Conservation (phyloP, 768 basidiomycete genomes). For the Trametes villosa region DNA sequence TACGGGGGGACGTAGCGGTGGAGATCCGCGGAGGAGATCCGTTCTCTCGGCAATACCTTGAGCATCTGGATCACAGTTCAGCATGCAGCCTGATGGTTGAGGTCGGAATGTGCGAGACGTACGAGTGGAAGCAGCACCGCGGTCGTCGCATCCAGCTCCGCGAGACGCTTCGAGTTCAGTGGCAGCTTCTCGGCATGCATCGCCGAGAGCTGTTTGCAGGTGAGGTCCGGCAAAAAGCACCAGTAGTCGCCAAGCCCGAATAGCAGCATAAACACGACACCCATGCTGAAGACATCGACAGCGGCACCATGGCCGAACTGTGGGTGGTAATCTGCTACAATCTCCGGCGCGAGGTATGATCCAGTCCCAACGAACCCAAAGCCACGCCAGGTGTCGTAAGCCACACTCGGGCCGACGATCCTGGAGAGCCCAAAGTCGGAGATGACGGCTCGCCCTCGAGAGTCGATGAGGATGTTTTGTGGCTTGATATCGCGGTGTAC, state of each 20-base stretch:
- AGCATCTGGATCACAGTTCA: too few relatives aligned
- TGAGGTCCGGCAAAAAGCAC: not conserved
- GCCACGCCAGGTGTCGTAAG: not conserved
- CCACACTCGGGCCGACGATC: conserved; percentile 10
- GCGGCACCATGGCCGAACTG: conserved; percentile 43
- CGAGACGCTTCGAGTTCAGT: too few relatives aligned
- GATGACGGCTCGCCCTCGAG: conserved; percentile 37
- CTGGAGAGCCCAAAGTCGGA: conserved; percentile 49
- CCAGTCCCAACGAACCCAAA: conserved; percentile 40
- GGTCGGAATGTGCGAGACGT: too few relatives aligned
- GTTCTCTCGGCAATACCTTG: too few relatives aligned
- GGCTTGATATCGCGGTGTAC: conserved; percentile 57
- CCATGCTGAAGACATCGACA: conserved; percentile 54
- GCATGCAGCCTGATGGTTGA: too few relatives aligned
- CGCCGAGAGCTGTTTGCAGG: too few relatives aligned
- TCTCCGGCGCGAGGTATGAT: conserved; percentile 52
- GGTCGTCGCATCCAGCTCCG: too few relatives aligned
- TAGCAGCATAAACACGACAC: conserved; percentile 53
- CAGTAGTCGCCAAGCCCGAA: not conserved
- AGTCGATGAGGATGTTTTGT: conserved; percentile 50
- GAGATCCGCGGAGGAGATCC: too few relatives aligned
- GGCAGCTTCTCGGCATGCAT: too few relatives aligned
- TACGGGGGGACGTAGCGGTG: too few relatives aligned
- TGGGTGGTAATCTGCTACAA: conserved; percentile 34
- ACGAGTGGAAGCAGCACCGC: too few relatives aligned